Base-by-base conservation (phyloP, 1,284 basidiomycete genomes). In the Ceraceosorus guamensis region DNA sequence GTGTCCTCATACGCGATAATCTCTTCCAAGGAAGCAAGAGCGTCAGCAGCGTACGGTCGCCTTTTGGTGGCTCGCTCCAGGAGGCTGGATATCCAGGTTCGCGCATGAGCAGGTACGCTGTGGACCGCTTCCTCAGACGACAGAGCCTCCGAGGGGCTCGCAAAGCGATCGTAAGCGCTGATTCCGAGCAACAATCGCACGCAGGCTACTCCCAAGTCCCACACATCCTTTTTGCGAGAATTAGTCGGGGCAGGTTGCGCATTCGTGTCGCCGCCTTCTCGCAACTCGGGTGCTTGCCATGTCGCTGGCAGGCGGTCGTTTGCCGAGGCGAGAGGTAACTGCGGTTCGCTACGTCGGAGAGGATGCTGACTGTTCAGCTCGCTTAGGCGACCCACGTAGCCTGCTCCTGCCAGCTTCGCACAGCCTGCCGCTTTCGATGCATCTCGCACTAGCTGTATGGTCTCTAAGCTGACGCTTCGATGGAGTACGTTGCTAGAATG, bases 171-270 rank as follows among this genome's bases (percentile, higher is more conserved):
- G 6, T 57, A 5, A 14, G 66, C 61, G 18, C 68, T 61, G 31
- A 62, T n/a, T 1, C 75, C 75, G 45, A 64, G 72, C 1, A 76
- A 59, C 65, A 76, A 73, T 48, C 76, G 73, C 44, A 67, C 64
- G 4, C 58, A 58, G 39, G 62, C 66, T 5, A 71, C 55, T 6
- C 74, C 76, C 1, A 75, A 55, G 46, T 76, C 72, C 66, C 71
- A 77, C 1, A 76, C 46, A 48, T 77, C 76, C 13, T 69, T 62
- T 47, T 70, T 69, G 37, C 67, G 56, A 32, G 65, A 62, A 55
- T 73, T 75, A 14, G 55, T 59, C 8, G 68, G 52, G 7, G 71
- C 54, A 14, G 46, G 31, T 2, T 30, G 49, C 41, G 41, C 13
- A 43, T 43, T 57, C 57, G 24, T 24, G 24, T 24, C 24, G 24